These are phyloP conservation scores for Cryptococcus depauperatus DNA, from an alignment of 1,284 basidiomycete genomes.

Conservation along the genomic window DNA sequence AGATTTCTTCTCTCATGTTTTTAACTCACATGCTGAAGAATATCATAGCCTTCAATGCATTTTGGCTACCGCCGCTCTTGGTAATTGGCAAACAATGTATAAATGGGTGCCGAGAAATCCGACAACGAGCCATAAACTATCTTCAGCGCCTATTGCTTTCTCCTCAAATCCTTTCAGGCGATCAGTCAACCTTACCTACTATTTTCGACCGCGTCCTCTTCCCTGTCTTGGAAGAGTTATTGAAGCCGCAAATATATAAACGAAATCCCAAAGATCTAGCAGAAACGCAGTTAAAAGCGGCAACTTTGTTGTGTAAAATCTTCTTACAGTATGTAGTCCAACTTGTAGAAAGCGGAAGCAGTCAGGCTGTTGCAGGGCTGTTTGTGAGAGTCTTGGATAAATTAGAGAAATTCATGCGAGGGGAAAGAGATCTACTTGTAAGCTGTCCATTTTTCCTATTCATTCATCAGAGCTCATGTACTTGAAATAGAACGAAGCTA, in stretches of 20 bases:
- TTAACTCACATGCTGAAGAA: not conserved
- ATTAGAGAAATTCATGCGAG: slow-evolving; percentile 63
- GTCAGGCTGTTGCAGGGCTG: slow-evolving; percentile 51
- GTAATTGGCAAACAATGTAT: slow-evolving; percentile 77
- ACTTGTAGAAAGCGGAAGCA: slow-evolving; percentile 53
- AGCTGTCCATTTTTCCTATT: slow-evolving; percentile 43
- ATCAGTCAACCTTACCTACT: slow-evolving; percentile 61
- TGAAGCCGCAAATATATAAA: slow-evolving; percentile 72
- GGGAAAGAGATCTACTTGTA: slow-evolving; percentile 77
- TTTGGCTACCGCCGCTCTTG: slow-evolving; percentile 71
- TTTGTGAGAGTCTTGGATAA: slow-evolving; percentile 92
- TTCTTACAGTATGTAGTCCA: slow-evolving; percentile 88
- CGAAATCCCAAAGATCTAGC: slow-evolving; percentile 77
- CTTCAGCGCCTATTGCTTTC: slow-evolving; percentile 83
- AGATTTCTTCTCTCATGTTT: slow-evolving; percentile 8
- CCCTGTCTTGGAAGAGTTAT: slow-evolving; percentile 82
- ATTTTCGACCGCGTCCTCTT: slow-evolving; percentile 87
- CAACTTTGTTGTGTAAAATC: slow-evolving; percentile 81
- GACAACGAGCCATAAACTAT: slow-evolving; percentile 72
- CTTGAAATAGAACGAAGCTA: slow-evolving; percentile 69
- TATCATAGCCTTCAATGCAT: slow-evolving; percentile 64
- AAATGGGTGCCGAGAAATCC: slow-evolving; percentile 74
- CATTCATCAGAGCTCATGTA: not conserved
- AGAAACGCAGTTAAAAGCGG: slow-evolving; percentile 80
- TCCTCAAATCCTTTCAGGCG: slow-evolving; percentile 56